Base-by-base conservation (phyloP, 1,284 basidiomycete genomes). In the Ganoderma multipileum region DNA sequence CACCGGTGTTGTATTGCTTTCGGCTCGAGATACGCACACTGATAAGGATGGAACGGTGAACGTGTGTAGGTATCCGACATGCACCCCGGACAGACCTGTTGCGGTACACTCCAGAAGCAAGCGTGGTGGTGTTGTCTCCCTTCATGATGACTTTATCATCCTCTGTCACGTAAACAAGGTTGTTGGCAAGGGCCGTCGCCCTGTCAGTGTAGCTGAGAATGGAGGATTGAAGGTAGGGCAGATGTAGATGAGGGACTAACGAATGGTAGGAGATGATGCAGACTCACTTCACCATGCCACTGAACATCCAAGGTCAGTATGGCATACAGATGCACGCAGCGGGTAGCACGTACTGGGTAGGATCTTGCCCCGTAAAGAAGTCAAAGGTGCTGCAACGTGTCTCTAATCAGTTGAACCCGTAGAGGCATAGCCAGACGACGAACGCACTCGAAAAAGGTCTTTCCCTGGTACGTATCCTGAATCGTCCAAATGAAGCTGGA, bases 81-180 rank as follows among this genome's bases (percentile, higher is more conserved):
- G 44, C 8, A 30, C 26, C 23, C 64, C 16, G 9, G 6, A 61
- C 80, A 58, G 67, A 90, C 91, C 91, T 93, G 70, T 83, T 83
- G 61, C 91, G 84, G 72, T 83, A 83, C 60, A 82, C 79, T 20
- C 90, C 91, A 55, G 78, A 61, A 2, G 82, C 71, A 58, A 93
- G 77, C 78, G 78, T 80, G 20, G 85, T 89, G 0, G 84, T 88
- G 73, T 92, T 84, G 68, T 93, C 91, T 14, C 89, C 91, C 75
- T 90, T 88, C 91, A 93, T 93, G 36, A 92, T 83, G 30, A 91
- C 89, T 54, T 84, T 84, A 36, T 84, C 85, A 74, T 90, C 81
- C 20, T 83, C 81, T 36, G 84, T 82, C 20, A 90, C 84, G 76
- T 83, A 91, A 6, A 83, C 84, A 9, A 91, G 81, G 42, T 81